Evolutionary conservation across 805 yeast genomes (phyloP).

Genomic region (Lipomyces chichibuensis): DNA sequence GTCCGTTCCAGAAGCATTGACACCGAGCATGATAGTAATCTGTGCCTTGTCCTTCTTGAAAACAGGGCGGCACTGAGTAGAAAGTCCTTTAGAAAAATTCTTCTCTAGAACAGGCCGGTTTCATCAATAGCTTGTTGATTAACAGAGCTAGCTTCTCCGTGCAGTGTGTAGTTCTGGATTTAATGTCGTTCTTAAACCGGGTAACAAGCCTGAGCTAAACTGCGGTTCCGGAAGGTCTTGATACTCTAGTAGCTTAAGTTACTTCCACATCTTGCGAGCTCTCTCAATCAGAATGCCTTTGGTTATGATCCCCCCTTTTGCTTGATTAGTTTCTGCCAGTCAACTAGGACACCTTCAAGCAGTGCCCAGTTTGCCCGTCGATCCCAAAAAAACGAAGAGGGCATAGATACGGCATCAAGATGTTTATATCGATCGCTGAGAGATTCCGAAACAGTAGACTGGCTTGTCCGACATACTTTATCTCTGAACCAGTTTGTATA

Average conservation of each 20-base stretch:
- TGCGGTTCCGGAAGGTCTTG: background rate
- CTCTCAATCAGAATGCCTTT: background rate
- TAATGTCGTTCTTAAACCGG: background rate
- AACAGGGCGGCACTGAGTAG: background rate
- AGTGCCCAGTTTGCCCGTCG: background rate
- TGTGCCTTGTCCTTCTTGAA: background rate
- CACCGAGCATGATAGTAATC: no score
- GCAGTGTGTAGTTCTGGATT: background rate
- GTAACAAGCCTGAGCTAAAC: background rate
- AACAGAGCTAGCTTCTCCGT: conserved; percentile 4
- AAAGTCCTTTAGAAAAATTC: background rate
- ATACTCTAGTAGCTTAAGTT: background rate
- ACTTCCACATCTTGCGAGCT: background rate
- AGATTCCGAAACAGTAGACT: background rate
- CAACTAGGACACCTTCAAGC: background rate
- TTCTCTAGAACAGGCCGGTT: background rate
- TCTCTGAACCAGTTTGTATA: background rate
- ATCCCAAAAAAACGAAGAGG: background rate
- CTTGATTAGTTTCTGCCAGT: background rate
- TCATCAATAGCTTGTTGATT: background rate
- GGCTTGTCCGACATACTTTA: background rate
- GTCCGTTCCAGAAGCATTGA: no score
- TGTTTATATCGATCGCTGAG: conserved; percentile 1
- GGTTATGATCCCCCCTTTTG: background rate
- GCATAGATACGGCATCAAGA: background rate